Percentiles rank a stretch among this genome's conserved stretches.
Conservation (phyloP, 148 eudicot species). For the Bassia scoparia region DNA sequence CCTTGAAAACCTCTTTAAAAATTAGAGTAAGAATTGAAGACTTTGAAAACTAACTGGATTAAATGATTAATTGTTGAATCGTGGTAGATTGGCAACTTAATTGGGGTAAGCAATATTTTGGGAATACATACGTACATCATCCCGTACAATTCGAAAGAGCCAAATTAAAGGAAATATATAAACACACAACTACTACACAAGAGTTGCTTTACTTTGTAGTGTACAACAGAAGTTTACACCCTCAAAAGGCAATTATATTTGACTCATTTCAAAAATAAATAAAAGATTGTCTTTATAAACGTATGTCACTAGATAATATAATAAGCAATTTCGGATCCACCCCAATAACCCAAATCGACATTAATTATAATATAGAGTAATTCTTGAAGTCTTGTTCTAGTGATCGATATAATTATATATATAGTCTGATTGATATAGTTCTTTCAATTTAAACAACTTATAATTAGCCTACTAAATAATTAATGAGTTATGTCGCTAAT, state of each 20-base stretch:
- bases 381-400: too few relatives aligned
- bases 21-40: too few relatives aligned
- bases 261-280: background rate
- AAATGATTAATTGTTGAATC: too few relatives aligned
- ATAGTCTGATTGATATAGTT: too few relatives aligned
- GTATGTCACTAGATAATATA: background rate
- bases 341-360: too few relatives aligned
- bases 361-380: too few relatives aligned
- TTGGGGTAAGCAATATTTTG: background rate
- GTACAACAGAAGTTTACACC: background rate
- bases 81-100: background rate
- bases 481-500: too few relatives aligned
- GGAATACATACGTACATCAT: conserved; percentile 7
- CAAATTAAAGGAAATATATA: background rate
- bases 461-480: too few relatives aligned
- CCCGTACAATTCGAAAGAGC: conserved; percentile 2
- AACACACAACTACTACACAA: background rate
- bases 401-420: too few relatives aligned
- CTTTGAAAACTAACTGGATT: background rate
- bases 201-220: background rate
- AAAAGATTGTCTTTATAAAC: background rate
- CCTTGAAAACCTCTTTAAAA: background rate
- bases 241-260: background rate
- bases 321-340: background rate
- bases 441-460: too few relatives aligned